Base-by-base conservation (phyloP, 2,329 filamentous ascomycete genomes). In the Daldinia sp. region DNA sequence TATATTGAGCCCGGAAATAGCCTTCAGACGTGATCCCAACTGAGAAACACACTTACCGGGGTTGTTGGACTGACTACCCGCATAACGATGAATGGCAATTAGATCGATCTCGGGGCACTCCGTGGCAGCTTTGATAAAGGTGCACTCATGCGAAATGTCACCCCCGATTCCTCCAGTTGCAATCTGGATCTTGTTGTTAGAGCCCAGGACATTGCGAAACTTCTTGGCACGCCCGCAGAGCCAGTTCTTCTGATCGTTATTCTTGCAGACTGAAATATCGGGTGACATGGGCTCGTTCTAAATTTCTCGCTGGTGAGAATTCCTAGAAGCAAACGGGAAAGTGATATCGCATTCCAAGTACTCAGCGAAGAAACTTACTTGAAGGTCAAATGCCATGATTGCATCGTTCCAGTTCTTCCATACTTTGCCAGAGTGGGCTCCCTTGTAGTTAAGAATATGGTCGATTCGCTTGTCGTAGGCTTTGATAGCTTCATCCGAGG, bases 371-470 rank as follows among this genome's bases (percentile, higher is more conserved):
- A 18, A 9, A 54, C 60, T 50, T 63, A 73, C 71, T 60, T 79
- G 76, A 3, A 79, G 61, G 62, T 79, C 76, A 61, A 79, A 79
- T 23, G 74, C 76, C 62, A 78, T 66, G 63, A 79, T 79, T 48
- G 74, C 77, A 6, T 77, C 69, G 59, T 65, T 70, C 77, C 77
- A 79, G 6, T 73, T 60, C 54, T 78, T 78, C 78, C 78, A 79
- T 3, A 75, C 69, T 46, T 76, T 69, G 56, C 75, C 74, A 7
- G 77, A 78, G 62, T 73, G 60, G 7, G 71, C 72, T 28, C 78
- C 78, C 35, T 73, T 69, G 68, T 79, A 78, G 66, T 77, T 77
- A 9, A 79, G 56, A 58, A 78, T 78, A 62, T 75, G 66, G 26
- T 72, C 66, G 18, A 79, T 70, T 18, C 78, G 76, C 33, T 69